Evolutionary conservation across 495 filamentous ascomycete genomes (phyloP).

Genomic region (Penicillium pancosmium): DNA sequence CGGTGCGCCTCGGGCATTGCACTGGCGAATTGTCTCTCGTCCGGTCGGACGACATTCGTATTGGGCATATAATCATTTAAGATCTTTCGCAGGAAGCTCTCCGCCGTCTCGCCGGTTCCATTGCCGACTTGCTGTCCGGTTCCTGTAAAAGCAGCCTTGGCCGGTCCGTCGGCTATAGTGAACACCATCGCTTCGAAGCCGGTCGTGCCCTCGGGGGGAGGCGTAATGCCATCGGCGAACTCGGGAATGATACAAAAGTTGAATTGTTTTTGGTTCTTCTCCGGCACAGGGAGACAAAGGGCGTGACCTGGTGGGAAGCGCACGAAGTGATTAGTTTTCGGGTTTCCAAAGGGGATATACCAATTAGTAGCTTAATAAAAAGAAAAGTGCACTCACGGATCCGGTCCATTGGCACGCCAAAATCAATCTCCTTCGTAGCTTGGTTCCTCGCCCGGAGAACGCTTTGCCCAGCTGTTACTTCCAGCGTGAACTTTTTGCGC

Average conservation of each 20-base stretch:
- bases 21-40: conserved; percentile 76
- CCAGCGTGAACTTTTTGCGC: conserved; percentile 87
- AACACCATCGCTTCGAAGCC: conserved; percentile 77
- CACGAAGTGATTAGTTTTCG: not conserved
- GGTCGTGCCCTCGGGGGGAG: conserved; percentile 35
- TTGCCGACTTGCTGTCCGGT: conserved; percentile 39
- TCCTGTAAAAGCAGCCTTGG: conserved; percentile 58
- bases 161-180: conserved; percentile 72
- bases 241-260: conserved; percentile 86
- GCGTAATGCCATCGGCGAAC: conserved; percentile 57
- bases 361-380: not conserved
- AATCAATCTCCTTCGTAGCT: conserved; percentile 65
- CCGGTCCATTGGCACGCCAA: conserved; percentile 67
- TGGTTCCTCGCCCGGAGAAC: conserved; percentile 71
- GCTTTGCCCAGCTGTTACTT: conserved; percentile 58
- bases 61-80: conserved; percentile 60
- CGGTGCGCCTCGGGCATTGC: conserved; percentile 78
- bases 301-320: conserved; percentile 60
- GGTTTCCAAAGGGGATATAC: not conserved
- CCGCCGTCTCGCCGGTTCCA: conserved; percentile 62
- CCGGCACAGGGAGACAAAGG: conserved; percentile 84
- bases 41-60: conserved; percentile 66
- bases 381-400: conserved; percentile 62
- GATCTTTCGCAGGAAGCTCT: conserved; percentile 63
- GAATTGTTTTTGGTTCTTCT: conserved; percentile 84